Conservation (phyloP, 2,329 filamentous ascomycete species). For the Cladosporium sphaerospermum region DNA sequence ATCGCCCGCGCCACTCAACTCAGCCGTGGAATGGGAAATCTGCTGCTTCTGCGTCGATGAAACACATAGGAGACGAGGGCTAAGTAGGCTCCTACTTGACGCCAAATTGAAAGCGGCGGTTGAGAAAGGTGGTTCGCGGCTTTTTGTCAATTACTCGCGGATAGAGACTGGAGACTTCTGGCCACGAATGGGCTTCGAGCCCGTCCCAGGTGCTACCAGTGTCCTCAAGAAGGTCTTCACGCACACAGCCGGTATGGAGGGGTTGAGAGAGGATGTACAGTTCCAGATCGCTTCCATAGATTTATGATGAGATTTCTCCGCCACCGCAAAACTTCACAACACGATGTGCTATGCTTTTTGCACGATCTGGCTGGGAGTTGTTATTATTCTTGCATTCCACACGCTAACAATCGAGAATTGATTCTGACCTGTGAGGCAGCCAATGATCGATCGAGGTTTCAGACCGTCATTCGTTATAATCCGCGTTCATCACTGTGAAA, state of each 20-base stretch:
- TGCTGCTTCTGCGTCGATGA: conserved; percentile 24
- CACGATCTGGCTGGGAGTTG: too few species aligned
- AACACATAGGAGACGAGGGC: conserved; percentile 13
- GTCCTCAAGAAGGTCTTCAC: conserved; percentile 21
- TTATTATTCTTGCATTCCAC: too few species aligned
- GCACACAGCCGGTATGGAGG: conserved; percentile 15
- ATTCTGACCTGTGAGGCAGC: too few species aligned
- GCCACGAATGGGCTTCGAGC: conserved; percentile 18
- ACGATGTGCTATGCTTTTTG: neutral
- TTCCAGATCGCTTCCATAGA: conserved; percentile 16
- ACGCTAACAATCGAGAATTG: too few species aligned
- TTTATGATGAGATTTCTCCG: neutral
- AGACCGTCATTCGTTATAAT: too few species aligned
- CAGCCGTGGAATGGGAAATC: conserved; percentile 17
- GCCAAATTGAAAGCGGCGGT: conserved; percentile 12
- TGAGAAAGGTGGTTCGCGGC: conserved; percentile 15
- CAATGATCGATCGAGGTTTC: too few species aligned
- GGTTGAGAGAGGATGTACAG: conserved; percentile 19
- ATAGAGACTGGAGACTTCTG: conserved; percentile 22
- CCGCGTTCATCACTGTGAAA: too few species aligned
- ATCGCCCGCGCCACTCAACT: neutral
- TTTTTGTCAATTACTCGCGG: conserved; percentile 18
- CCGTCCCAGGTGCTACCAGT: conserved; percentile 16
- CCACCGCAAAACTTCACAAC: neutral
- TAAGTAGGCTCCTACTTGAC: conserved; percentile 15